phyloP scores from a whole-genome alignment of 306 rosid species.

The Casuarina equisetifolia region DNA sequence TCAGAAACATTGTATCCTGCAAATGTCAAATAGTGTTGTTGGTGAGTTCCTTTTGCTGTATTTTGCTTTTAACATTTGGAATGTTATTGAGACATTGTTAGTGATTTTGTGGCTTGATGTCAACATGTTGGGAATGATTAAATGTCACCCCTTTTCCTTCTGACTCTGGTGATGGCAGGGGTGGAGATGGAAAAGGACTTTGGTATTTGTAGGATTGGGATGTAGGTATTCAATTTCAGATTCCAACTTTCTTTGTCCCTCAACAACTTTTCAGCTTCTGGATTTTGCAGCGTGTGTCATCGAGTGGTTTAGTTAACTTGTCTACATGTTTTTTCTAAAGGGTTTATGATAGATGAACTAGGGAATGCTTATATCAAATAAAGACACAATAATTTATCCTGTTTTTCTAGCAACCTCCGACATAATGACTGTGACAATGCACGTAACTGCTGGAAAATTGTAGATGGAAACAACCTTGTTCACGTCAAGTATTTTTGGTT shows the following conservation, averaged over 20 bases:
- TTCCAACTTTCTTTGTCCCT: background rate
- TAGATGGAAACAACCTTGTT: slow-evolving; percentile 93
- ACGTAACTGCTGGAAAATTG: slow-evolving; percentile 95
- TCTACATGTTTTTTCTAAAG: background rate
- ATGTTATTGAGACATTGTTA: background rate
- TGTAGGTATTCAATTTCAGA: background rate
- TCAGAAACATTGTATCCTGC: slow-evolving; percentile 98
- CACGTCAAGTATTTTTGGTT: slow-evolving; percentile 84
- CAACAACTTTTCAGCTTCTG: background rate
- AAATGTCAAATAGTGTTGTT: slow-evolving; percentile 92
- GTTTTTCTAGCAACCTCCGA: slow-evolving; percentile 81
- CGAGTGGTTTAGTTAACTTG: background rate
- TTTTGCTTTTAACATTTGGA: background rate
- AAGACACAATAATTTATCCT: slow-evolving; percentile 71
- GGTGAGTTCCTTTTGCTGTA: slow-evolving; percentile 55
- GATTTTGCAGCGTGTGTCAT: background rate
- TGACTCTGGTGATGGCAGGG: background rate
- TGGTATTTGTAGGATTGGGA: background rate
- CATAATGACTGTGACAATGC: slow-evolving; percentile 74
- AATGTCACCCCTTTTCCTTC: background rate
- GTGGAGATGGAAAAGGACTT: background rate
- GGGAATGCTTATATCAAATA: background rate
- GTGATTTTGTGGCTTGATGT: slow-evolving; percentile 5
- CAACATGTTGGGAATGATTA: background rate
- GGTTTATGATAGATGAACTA: background rate